phyloP scores from a whole-genome alignment of 495 filamentous ascomycete genomes.

The Ramalina intermedia region DNA sequence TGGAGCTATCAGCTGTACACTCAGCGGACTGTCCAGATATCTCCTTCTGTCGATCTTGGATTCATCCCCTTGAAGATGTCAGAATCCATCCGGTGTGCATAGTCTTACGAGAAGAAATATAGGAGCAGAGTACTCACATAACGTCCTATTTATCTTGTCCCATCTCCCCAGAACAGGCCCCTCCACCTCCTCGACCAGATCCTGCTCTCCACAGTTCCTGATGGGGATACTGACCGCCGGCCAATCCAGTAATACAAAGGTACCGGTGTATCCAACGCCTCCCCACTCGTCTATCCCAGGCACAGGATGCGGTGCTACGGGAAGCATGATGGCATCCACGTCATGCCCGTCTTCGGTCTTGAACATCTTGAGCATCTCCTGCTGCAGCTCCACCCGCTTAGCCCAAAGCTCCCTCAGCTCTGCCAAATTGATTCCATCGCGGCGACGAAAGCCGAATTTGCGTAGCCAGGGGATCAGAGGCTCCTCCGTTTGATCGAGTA shows the following conservation, averaged over 20 bases:
- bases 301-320: conserved; percentile 46
- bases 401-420: conserved; percentile 36
- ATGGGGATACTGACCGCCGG: conserved; percentile 45
- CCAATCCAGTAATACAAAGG: conserved; percentile 47
- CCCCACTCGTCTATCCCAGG: conserved; percentile 50
- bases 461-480: conserved; percentile 44
- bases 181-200: conserved; percentile 34
- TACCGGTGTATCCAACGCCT: conserved; percentile 44
- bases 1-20: conserved; percentile 46
- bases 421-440: conserved; percentile 23
- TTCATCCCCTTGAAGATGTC: conserved; percentile 28
- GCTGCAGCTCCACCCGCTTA: conserved; percentile 33
- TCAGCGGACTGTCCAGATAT: conserved; percentile 41
- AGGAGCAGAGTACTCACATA: conserved; percentile 34
- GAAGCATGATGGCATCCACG: conserved; percentile 41
- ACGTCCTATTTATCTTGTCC: conserved; percentile 45
- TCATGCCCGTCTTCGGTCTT: conserved; percentile 13
- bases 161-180: conserved; percentile 32
- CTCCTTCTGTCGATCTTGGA: conserved; percentile 37
- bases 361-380: conserved; percentile 44
- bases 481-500: conserved; percentile 38
- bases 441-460: conserved; percentile 27
- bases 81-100: neutral
- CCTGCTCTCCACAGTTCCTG: conserved; percentile 29
- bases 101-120: neutral